Base-by-base conservation (phyloP, 805 yeast genomes). In the Nadsonia fulvescens region DNA sequence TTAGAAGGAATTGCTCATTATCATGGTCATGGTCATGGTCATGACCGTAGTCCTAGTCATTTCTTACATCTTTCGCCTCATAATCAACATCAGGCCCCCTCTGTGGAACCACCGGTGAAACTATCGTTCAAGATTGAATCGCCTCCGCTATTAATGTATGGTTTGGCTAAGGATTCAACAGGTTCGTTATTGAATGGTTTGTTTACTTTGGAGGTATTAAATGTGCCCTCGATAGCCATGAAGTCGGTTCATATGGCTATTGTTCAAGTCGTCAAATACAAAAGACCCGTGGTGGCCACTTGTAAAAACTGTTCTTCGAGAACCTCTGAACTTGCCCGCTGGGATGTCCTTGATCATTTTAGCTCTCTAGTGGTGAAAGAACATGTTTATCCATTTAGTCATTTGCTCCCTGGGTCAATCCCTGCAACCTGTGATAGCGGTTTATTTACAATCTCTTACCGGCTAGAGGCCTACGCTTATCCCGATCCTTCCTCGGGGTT, bases 331-430 rank as follows among this genome's bases (percentile, higher is more conserved):
- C 54, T 89, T 37, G 91, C 93, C 15, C 56, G 71, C 28, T 89
- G 99, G 99, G 81, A 81, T 38, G 74, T 89, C 7, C 58, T 89
- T 30, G 54, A 65, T 4, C 57, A 59, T 15, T 55, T 66, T 1
- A 58, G 68, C 1, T 56, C 62, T n/a, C 65, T 81, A 34, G 56
- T 70, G 5, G 49, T 55, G 4, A 89, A 86, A 1, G 56, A 61
- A 10, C 93, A 89, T 41, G 81, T 77, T 1, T 89, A 78, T 46
- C 99, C 98, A 2, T 86, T 89, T 44, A 74, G 92, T 12, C 82
- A 81, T 46, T 53, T 89, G 20, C 46, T 89, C 6, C 92, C 94
- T 0, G 98, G 99, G 0, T 58, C 75, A 13, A 48, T 82, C 15
- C 94, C 96, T 1, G 79, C 93, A 1, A 66, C 92, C 1, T 48